Evolutionary conservation across 371 early-diverging fungal species (phyloP).

Genomic region (Mortierella sp.): DNA sequence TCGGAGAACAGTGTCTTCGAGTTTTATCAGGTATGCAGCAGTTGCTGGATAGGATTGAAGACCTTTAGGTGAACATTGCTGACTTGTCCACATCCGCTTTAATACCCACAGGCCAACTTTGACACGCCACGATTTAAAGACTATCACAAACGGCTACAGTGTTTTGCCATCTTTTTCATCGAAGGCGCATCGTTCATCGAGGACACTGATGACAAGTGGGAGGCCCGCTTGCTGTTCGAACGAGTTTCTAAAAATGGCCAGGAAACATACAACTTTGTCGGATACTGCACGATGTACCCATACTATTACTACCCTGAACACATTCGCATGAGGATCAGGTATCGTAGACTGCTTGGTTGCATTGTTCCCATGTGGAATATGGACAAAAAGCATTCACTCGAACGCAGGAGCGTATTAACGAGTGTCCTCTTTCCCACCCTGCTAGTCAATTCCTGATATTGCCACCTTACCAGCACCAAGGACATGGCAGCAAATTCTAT

Average conservation of each 20-base stretch:
- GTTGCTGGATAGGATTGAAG: no score
- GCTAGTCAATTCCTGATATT: conserved; percentile 89
- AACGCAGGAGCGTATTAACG: not conserved
- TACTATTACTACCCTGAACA: conserved; percentile 87
- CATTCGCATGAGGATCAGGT: conserved; percentile 84
- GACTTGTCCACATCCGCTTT: not conserved
- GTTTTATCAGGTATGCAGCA: conserved; percentile 74
- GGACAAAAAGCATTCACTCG: no score
- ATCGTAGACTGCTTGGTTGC: no score
- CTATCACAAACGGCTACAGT: conserved; percentile 82
- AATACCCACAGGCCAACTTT: conserved; percentile 62
- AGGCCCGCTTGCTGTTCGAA: conserved; percentile 70
- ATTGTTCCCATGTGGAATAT: no score
- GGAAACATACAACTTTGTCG: conserved; percentile 77
- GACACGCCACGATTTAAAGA: conserved; percentile 70
- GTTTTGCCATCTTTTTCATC: conserved; percentile 85
- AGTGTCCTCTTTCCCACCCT: not conserved
- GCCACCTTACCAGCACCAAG: conserved; percentile 86
- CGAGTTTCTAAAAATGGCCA: conserved; percentile 36
- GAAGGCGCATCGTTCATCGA: conserved; percentile 93
- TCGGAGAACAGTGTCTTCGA: conserved; percentile 67
- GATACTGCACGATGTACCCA: conserved; percentile 84
- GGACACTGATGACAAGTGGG: conserved; percentile 87
- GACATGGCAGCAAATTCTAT: conserved; percentile 87
- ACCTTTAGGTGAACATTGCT: conserved; percentile 9